These are phyloP conservation scores for Komagataella pseudopastoris DNA, from an alignment of 805 yeast genomes.

Conservation along the genomic window DNA sequence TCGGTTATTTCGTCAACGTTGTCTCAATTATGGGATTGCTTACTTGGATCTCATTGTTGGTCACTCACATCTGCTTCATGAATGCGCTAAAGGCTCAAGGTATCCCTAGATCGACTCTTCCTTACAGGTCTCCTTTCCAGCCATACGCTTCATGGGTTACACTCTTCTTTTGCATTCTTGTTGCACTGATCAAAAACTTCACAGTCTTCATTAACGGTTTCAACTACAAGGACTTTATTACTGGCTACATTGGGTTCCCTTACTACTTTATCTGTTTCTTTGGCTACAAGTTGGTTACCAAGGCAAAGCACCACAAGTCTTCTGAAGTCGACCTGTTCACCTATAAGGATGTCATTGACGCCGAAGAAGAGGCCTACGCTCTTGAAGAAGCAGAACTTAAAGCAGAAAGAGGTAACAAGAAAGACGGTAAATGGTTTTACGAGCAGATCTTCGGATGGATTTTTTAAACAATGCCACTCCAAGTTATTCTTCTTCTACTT, in stretches of 20 bases:
- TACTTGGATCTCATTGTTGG: slow-evolving; percentile 61
- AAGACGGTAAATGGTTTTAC: slow-evolving; percentile 14
- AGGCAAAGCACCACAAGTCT: slow-evolving; percentile 33
- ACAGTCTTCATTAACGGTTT: slow-evolving; percentile 50
- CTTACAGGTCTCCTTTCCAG: slow-evolving; percentile 53
- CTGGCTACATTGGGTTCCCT: slow-evolving; percentile 69
- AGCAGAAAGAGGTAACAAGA: slow-evolving; percentile 6
- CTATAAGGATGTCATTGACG: slow-evolving; percentile 39
- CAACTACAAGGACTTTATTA: slow-evolving; percentile 53
- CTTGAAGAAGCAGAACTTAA: slow-evolving; percentile 6
- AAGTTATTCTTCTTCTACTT: no score
- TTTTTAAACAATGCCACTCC: slow-evolving; percentile 6
- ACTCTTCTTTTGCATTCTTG: slow-evolving; percentile 34
- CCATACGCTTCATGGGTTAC: slow-evolving; percentile 57
- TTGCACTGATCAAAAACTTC: slow-evolving; percentile 56
- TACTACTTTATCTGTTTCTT: slow-evolving; percentile 38
- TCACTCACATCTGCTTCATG: slow-evolving; percentile 55
- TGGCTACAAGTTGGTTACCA: slow-evolving; percentile 47
- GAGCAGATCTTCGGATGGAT: slow-evolving; percentile 16
- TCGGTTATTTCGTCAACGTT: slow-evolving; percentile 60
- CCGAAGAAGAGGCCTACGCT: slow-evolving; percentile 30
- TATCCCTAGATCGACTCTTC: slow-evolving; percentile 37
- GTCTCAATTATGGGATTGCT: slow-evolving; percentile 65
- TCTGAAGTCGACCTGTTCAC: slow-evolving; percentile 50
- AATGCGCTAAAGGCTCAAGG: slow-evolving; percentile 60